Evolutionary conservation across 805 yeast genomes (phyloP), one percentile per base, ranked within the genome.

Genomic region (Cyberlindnera misumaiensis): DNA sequence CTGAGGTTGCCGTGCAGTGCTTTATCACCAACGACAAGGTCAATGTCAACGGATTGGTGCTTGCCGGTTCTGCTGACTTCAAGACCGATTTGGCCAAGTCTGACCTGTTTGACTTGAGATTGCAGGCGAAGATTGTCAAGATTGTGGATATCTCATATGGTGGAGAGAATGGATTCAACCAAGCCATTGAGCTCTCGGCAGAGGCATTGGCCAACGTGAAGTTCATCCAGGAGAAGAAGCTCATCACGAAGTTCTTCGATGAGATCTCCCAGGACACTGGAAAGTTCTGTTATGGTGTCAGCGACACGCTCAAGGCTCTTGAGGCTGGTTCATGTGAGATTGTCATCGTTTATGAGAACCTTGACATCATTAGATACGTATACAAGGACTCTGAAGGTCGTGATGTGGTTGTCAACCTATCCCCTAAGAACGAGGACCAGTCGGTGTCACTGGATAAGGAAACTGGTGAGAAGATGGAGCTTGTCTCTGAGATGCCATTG

Each of bases 1-100:
- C 97, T 36, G 99, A 93, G 70, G 90, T 80, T 36, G 97, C 98
- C 6, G 97, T 93, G 27, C 98, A 93, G 65, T 86, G 86, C 68
- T 93, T 93, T 66, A 88, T 93, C 52, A 79, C 95, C n/a, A 75
- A 72, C 56, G 98, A 93, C 67, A 93, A 90, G 66, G 93, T 87
- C 45, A 89, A 83, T 58, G 96, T 87, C 43, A 83, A 85, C 51
- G 99, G 98, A 44, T 72, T 93, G 55, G 90, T 93, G 49, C 74
- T 93, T 58, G 99, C 98, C 29, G 99, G 99, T 79, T 83, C 95
- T 40, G 99, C 99, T 36, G 99, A 94, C 67, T 93, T 93, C 77
- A 93, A 93, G 68, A 93, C 81, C 46, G 98, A 90, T 66, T 76
- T 93, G 62, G 77, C 85, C 42, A 86, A 80, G 63, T 86, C 96